Evolutionary conservation across 768 basidiomycete genomes (phyloP).

Genomic region (Leucocoprinus sp.): DNA sequence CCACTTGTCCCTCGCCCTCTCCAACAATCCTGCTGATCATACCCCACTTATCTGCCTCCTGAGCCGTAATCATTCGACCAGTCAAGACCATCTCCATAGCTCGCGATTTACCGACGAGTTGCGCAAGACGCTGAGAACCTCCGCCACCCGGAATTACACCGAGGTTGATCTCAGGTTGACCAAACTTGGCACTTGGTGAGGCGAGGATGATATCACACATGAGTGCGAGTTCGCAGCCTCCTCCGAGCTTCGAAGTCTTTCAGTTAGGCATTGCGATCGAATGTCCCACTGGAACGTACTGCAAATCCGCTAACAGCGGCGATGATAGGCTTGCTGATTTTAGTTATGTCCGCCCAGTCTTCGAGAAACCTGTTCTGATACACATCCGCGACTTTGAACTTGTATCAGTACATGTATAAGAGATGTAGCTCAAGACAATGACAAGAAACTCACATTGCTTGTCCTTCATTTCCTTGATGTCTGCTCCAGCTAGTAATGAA

Average conservation of each 20-base stretch:
- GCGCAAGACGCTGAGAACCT: conserved; percentile 85
- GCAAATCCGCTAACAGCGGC: conserved; percentile 95
- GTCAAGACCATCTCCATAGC: conserved; percentile 94
- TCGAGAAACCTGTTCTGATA: conserved; percentile 82
- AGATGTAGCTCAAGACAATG: not conserved
- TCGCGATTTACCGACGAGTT: conserved; percentile 82
- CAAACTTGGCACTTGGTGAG: conserved; percentile 84
- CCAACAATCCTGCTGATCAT: conserved; percentile 75
- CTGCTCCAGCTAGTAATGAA: conserved; percentile 76
- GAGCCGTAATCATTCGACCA: conserved; percentile 71
- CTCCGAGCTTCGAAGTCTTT: conserved; percentile 55
- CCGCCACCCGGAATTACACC: conserved; percentile 94
- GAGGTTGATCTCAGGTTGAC: conserved; percentile 94
- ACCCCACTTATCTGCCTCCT: conserved; percentile 83
- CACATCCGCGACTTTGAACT: conserved; percentile 62
- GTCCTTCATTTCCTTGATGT: conserved; percentile 99
- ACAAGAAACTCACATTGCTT: conserved; percentile 62
- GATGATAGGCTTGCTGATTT: conserved; percentile 85
- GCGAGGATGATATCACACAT: conserved; percentile 95
- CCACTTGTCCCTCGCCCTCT: conserved; percentile 70
- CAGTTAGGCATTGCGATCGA: conserved; percentile 1
- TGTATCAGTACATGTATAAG: not conserved
- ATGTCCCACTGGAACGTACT: conserved; percentile 31
- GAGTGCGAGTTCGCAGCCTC: conserved; percentile 93
- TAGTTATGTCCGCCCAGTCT: conserved; percentile 69